Conservation (phyloP, 164 flowering plant species). For the Berberis vulgaris region DNA sequence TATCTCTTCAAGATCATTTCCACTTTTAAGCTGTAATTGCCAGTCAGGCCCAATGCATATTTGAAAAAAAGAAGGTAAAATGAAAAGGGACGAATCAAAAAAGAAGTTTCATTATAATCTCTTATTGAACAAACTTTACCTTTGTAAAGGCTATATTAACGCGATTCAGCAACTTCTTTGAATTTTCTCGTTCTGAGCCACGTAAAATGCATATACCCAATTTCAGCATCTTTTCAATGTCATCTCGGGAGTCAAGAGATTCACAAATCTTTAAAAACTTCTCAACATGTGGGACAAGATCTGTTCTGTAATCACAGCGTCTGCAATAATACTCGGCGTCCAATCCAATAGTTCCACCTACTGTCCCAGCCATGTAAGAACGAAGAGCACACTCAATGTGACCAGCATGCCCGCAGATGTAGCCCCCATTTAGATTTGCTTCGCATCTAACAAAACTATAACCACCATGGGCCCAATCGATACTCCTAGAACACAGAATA, state of each 20-base stretch:
- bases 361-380: constrained; percentile 79
- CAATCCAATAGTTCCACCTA: constrained; percentile 45
- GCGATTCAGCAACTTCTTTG: constrained; percentile 29
- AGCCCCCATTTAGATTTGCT: neutral
- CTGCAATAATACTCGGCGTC: neutral
- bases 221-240: neutral
- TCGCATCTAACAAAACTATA: constrained; percentile 63
- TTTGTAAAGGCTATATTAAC: constrained; percentile 33
- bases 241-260: neutral
- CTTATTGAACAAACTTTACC: constrained; percentile 26
- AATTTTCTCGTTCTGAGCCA: constrained; percentile 8
- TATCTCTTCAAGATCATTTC: constrained; percentile 32
- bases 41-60: neutral
- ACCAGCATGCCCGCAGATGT: neutral
- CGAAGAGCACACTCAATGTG: constrained; percentile 62
- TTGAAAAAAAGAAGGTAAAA: neutral
- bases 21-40: constrained; percentile 39
- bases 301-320: neutral
- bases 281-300: neutral
- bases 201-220: neutral
- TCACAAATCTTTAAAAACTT: constrained; percentile 4
- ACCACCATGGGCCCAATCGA: constrained; percentile 19
- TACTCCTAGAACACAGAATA: constrained; percentile 50
- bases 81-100: neutral
- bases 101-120: too few relatives aligned